These are phyloP conservation scores for Centaurea solstitialis DNA, from an alignment of 129 eudicot genomes.

Conservation along the genomic window DNA sequence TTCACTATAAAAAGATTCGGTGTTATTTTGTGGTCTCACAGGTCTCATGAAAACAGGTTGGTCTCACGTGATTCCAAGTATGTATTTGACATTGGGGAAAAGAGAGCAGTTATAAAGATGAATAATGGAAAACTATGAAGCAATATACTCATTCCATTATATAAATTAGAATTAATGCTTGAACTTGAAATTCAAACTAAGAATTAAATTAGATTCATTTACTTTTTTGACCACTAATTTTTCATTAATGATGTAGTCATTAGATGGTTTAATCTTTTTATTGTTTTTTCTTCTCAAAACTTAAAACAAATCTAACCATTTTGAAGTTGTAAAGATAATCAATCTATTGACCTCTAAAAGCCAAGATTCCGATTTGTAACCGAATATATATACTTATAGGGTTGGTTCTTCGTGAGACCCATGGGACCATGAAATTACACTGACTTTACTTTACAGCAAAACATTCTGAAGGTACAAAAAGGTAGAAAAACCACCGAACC, in stretches of 20 bases:
- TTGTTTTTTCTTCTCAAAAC: background rate
- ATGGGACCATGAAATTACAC: too few species aligned
- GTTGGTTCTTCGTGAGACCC: background rate
- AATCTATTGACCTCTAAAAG: slow-evolving; percentile 12
- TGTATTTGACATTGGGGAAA: background rate
- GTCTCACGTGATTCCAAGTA: background rate
- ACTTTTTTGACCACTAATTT: background rate
- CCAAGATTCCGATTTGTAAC: slow-evolving; percentile 3
- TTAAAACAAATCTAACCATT: background rate
- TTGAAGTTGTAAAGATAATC: slow-evolving; percentile 3
- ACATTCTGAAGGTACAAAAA: too few species aligned
- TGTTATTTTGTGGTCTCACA: background rate
- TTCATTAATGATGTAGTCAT: background rate
- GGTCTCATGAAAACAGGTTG: background rate
- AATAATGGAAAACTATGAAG: background rate
- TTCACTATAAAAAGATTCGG: too few species aligned
- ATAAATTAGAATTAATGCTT: background rate
- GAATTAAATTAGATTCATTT: background rate
- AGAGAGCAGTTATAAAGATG: background rate
- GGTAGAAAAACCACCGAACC: too few species aligned
- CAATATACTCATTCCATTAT: background rate
- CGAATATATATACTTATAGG: background rate
- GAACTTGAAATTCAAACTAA: background rate
- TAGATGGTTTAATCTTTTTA: background rate
- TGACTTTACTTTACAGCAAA: too few species aligned